These are phyloP conservation scores for Rhodomyrtus tomentosa DNA, from an alignment of 345 rosid species.

Conservation along the genomic window DNA sequence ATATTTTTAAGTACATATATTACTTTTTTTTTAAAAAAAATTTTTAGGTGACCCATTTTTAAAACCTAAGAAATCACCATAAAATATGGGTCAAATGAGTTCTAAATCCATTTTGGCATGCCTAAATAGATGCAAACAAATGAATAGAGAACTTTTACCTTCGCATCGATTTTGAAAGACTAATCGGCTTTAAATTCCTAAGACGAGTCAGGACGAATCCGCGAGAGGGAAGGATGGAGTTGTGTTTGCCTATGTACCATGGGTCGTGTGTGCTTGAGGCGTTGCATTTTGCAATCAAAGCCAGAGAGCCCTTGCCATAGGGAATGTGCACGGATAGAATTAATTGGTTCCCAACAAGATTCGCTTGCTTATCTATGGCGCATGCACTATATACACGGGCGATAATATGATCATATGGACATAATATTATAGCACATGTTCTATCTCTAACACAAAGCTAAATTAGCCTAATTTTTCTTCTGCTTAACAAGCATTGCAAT, in stretches of 20 bases:
- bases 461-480: not conserved
- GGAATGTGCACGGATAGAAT: not conserved
- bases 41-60: no score
- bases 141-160: rapidly evolving
- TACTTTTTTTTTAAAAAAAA: no score
- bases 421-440: not conserved
- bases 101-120: no score
- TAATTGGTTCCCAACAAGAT: not conserved
- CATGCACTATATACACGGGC: not conserved
- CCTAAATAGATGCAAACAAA: rapidly evolving
- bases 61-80: no score
- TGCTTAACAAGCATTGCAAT: not conserved
- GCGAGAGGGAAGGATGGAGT: not conserved
- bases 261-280: not conserved
- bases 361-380: not conserved
- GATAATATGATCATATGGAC: not conserved
- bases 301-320: not conserved
- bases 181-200: not conserved
- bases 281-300: not conserved
- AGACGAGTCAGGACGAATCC: not conserved
- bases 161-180: rapidly evolving
- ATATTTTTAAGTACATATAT: no score
- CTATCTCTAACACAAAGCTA: not conserved
- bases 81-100: no score
- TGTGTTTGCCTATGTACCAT: no score